phyloP scores from a whole-genome alignment of 306 rosid genomes.

The Mucuna pruriens region DNA sequence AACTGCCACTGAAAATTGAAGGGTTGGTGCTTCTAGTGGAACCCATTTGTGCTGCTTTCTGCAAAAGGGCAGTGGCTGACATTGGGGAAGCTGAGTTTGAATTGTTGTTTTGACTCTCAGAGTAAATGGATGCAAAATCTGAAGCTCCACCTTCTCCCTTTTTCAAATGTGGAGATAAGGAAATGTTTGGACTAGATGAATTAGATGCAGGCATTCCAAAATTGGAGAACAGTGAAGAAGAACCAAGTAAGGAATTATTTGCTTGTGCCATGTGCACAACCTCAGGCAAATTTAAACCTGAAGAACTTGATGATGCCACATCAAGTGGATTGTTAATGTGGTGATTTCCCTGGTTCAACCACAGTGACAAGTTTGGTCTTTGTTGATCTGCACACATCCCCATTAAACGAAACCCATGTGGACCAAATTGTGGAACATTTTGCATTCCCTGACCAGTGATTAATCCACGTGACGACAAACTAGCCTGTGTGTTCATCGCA shows the following conservation, averaged over 20 bases:
- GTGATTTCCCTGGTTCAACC: slow-evolving; percentile 61
- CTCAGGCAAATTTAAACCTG: slow-evolving; percentile 47
- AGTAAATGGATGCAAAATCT: slow-evolving; percentile 26
- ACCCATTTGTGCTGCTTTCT: slow-evolving; percentile 64
- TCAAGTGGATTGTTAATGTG: slow-evolving; percentile 41
- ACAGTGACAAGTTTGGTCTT: slow-evolving; percentile 63
- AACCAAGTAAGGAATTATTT: slow-evolving; percentile 45
- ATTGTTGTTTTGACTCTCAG: slow-evolving; percentile 27
- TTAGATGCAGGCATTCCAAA: slow-evolving; percentile 42
- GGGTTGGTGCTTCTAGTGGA: slow-evolving; percentile 55
- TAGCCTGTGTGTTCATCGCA: slow-evolving; percentile 38
- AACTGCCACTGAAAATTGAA: slow-evolving; percentile 45
- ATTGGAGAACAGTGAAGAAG: slow-evolving; percentile 48
- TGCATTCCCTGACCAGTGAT: slow-evolving; percentile 5
- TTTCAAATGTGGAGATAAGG: slow-evolving; percentile 44
- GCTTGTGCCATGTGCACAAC: slow-evolving; percentile 53
- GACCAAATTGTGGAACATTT: slow-evolving; percentile 44
- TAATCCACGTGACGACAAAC: slow-evolving; percentile 40
- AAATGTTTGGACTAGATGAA: slow-evolving; percentile 46
- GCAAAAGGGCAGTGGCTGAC: slow-evolving; percentile 66
- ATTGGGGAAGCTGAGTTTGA: slow-evolving; percentile 54
- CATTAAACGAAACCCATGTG: slow-evolving; percentile 37
- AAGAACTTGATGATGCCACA: slow-evolving; percentile 40
- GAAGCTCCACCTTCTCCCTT: slow-evolving; percentile 46
- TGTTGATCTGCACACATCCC: slow-evolving; percentile 29